phyloP scores from a whole-genome alignment of 2,329 filamentous ascomycete genomes.

The Aspergillus puulaauensis region DNA sequence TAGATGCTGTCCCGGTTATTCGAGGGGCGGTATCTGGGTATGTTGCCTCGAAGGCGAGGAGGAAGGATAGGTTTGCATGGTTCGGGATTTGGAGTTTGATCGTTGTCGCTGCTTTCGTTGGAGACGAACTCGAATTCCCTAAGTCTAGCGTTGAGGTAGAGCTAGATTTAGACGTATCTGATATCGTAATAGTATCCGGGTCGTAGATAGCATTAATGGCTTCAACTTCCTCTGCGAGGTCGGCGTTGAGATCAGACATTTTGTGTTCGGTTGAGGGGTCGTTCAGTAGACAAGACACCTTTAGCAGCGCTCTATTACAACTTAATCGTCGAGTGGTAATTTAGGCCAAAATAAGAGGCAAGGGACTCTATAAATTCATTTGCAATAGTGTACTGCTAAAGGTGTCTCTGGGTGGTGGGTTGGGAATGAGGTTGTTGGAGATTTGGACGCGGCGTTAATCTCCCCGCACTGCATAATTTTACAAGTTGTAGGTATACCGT shows the following conservation, averaged over 20 bases:
- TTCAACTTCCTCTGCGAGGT: conserved; percentile 49
- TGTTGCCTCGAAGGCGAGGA: conserved; percentile 64
- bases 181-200: conserved; percentile 58
- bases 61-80: conserved; percentile 47
- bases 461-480: conserved; percentile 9
- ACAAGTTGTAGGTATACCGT: background rate
- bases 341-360: background rate
- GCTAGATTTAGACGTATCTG: conserved; percentile 21
- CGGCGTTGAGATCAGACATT: conserved; percentile 30
- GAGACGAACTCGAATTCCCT: conserved; percentile 15
- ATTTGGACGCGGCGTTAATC: background rate
- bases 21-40: conserved; percentile 76
- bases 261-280: background rate
- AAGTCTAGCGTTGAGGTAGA: conserved; percentile 28
- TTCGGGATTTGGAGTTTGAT: conserved; percentile 68
- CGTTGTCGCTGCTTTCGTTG: conserved; percentile 31
- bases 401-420: background rate
- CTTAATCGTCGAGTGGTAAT: background rate
- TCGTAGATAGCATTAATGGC: conserved; percentile 60
- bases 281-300: background rate
- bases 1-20: conserved; percentile 76
- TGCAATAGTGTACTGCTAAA: background rate
- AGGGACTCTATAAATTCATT: background rate
- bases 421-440: conserved; percentile 6
- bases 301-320: background rate